Conservation (phyloP, 768 basidiomycete genomes). For the Leccinum imitatum region DNA sequence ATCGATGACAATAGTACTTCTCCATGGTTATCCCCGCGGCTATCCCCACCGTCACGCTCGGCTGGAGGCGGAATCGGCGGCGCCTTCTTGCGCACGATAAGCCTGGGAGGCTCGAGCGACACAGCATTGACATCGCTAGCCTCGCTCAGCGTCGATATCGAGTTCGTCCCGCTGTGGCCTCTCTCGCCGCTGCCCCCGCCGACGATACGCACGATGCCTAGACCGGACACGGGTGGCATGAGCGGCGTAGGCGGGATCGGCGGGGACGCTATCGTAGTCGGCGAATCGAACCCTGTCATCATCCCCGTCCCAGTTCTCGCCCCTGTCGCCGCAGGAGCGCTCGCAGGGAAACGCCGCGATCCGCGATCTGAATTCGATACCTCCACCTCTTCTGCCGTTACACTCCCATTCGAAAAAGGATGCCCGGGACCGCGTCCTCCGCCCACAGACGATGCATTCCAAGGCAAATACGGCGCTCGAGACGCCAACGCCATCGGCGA, state of each 20-base stretch:
- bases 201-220: conserved; percentile 26
- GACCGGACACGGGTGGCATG: conserved; percentile 17
- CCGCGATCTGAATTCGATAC: conserved; percentile 21
- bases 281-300: conserved; percentile 36
- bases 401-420: conserved; percentile 17
- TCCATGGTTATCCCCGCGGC: neutral
- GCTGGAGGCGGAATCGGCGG: conserved; percentile 26
- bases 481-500: conserved; percentile 70
- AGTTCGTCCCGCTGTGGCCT: conserved; percentile 29
- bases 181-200: conserved; percentile 21
- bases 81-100: conserved; percentile 39
- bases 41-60: neutral
- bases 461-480: conserved; percentile 35
- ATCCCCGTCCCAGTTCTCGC: neutral
- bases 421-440: conserved; percentile 29
- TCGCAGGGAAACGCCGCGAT: conserved; percentile 26
- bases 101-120: conserved; percentile 32
- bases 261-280: conserved; percentile 38
- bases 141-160: conserved; percentile 33
- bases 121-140: conserved; percentile 12
- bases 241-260: conserved; percentile 41
- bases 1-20: too few relatives aligned
- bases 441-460: conserved; percentile 42
- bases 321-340: neutral
- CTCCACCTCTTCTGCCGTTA: conserved; percentile 25